phyloP scores from a whole-genome alignment of 2,329 filamentous ascomycete species.

The Neophaeococcomyces mojaviensis region DNA sequence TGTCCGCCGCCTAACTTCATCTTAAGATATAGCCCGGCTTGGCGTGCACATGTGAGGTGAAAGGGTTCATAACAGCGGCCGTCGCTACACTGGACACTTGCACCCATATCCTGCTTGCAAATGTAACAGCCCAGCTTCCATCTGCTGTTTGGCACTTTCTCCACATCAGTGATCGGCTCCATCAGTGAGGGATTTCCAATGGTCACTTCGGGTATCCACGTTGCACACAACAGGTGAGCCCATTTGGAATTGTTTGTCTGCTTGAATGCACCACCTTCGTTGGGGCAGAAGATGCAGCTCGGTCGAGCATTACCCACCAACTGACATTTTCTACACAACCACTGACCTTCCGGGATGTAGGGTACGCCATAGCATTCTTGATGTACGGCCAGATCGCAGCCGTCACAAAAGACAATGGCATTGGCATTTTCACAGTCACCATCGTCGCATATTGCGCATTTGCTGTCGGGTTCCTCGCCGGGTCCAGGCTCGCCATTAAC shows the following conservation, averaged over 20 bases:
- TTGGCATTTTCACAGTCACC: slow-evolving; percentile 99
- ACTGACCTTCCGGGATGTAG: slow-evolving; percentile 97
- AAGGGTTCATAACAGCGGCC: slow-evolving; percentile 96
- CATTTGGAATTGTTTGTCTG: slow-evolving; percentile 94
- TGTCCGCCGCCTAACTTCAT: slow-evolving; percentile 90
- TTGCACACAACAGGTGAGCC: slow-evolving; percentile 91
- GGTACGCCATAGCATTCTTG: slow-evolving; percentile 98
- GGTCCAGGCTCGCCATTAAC: slow-evolving; percentile 82
- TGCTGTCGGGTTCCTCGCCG: slow-evolving; percentile 92
- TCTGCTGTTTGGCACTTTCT: slow-evolving; percentile 88
- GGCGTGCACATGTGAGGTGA: slow-evolving; percentile 89
- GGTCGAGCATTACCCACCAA: slow-evolving; percentile 86
- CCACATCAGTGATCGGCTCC: slow-evolving; percentile 96
- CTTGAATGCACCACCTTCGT: slow-evolving; percentile 95
- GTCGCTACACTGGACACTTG: slow-evolving; percentile 96
- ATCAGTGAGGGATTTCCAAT: slow-evolving; percentile 95
- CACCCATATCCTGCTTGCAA: slow-evolving; percentile 94
- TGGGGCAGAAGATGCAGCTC: slow-evolving; percentile 96
- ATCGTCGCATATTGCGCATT: slow-evolving; percentile 95
- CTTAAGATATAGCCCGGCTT: slow-evolving; percentile 79
- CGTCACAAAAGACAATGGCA: slow-evolving; percentile 97
- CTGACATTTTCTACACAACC: slow-evolving; percentile 95
- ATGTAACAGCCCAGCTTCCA: slow-evolving; percentile 96
- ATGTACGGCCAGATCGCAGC: slow-evolving; percentile 93
- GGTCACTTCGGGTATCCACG: slow-evolving; percentile 97